These are phyloP conservation scores for Botryotinia convoluta DNA, from an alignment of 2,329 filamentous ascomycete species.

Conservation along the genomic window DNA sequence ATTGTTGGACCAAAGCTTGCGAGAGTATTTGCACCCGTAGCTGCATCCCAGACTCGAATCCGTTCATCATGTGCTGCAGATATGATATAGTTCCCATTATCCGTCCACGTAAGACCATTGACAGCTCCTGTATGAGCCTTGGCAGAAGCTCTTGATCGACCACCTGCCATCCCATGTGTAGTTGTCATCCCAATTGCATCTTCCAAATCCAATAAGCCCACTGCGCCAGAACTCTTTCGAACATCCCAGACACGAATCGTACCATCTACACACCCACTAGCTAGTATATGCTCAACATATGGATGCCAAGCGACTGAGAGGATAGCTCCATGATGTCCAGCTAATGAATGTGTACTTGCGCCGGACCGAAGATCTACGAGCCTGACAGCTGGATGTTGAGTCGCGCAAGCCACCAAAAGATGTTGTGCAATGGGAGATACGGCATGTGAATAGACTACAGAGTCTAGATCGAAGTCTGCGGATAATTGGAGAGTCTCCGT, in stretches of 20 bases:
- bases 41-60: slow-evolving; percentile 83
- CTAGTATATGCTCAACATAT: slow-evolving; percentile 72
- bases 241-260: slow-evolving; percentile 85
- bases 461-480: slow-evolving; percentile 65
- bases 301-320: slow-evolving; percentile 80
- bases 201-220: slow-evolving; percentile 80
- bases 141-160: slow-evolving; percentile 49
- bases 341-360: slow-evolving; percentile 67
- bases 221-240: slow-evolving; percentile 69
- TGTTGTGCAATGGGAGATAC: slow-evolving; percentile 70
- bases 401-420: slow-evolving; percentile 82
- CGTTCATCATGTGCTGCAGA: slow-evolving; percentile 80
- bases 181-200: slow-evolving; percentile 69
- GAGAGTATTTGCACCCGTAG: slow-evolving; percentile 79
- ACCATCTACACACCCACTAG: slow-evolving; percentile 82
- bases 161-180: slow-evolving; percentile 37
- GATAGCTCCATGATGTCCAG: slow-evolving; percentile 65
- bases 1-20: slow-evolving; percentile 83
- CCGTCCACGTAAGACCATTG: slow-evolving; percentile 82
- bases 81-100: slow-evolving; percentile 72
- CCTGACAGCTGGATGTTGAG: slow-evolving; percentile 78
- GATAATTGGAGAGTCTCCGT: slow-evolving; percentile 60
- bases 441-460: slow-evolving; percentile 73
- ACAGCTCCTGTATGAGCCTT: slow-evolving; percentile 78
- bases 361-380: slow-evolving; percentile 85